A percentile compares a stretch with the other conserved stretches of the same genome.
Evolutionary conservation across 495 filamentous ascomycete genomes (phyloP).

Genomic region (Neurospora cerealis): DNA sequence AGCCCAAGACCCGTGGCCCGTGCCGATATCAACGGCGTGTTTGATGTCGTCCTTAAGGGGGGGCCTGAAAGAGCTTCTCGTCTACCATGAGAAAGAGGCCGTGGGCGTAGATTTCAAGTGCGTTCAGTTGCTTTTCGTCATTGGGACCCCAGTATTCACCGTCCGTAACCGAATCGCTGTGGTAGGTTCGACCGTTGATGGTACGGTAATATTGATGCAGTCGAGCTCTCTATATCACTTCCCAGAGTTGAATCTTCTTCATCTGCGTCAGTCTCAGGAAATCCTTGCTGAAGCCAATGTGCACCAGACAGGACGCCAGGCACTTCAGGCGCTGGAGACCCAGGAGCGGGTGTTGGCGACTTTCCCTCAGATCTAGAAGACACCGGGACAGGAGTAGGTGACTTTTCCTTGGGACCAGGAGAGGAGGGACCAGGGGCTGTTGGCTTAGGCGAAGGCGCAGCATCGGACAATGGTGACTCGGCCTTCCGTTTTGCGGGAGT

Average conservation of each 20-base stretch:
- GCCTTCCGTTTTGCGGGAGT: neutral
- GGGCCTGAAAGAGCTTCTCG: neutral
- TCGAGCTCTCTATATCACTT: constrained; percentile 12
- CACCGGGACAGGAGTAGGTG: neutral
- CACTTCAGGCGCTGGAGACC: no score
- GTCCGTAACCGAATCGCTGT: constrained; percentile 10
- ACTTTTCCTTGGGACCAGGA: neutral
- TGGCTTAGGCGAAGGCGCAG: no score
- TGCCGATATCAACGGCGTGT: neutral
- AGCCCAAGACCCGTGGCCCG: neutral
- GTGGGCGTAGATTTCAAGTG: no score
- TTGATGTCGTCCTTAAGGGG: neutral
- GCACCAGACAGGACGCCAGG: neutral
- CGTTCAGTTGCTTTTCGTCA: no score
- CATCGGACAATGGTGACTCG: neutral
- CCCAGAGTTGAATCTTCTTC: neutral
- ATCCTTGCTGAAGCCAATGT: neutral
- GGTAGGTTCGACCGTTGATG: constrained; percentile 29
- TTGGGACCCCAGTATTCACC: neutral
- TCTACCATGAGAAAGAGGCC: neutral
- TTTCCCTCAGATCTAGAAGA: neutral
- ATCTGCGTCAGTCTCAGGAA: neutral
- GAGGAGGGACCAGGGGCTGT: neutral
- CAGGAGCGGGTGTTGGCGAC: neutral
- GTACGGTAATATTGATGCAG: constrained; percentile 34